Conservation (phyloP, 768 basidiomycete species). For the Suillus spraguei region DNA sequence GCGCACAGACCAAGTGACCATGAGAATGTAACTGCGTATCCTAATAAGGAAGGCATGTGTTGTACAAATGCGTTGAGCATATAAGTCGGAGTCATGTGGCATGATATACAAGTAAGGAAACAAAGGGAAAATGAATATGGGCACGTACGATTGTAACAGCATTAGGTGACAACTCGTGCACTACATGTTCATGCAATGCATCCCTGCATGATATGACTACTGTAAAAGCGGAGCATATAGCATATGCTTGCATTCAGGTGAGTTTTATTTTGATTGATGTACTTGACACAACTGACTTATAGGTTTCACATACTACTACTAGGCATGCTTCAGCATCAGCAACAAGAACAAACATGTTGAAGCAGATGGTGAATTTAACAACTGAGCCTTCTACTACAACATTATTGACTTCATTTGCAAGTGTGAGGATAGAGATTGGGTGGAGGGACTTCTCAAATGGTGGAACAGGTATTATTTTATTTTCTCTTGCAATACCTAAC, state of each 20-base stretch:
- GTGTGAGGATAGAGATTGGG: slow-evolving; percentile 3
- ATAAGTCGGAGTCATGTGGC: too few species aligned
- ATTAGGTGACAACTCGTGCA: slow-evolving; percentile 1
- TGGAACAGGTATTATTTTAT: too few species aligned
- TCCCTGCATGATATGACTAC: slow-evolving; percentile 6
- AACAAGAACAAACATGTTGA: slow-evolving; percentile 7
- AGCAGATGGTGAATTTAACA: slow-evolving; percentile 9
- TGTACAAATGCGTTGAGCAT: too few species aligned
- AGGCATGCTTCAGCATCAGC: slow-evolving; percentile 10
- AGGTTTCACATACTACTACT: not conserved
- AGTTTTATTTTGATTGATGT: not conserved
- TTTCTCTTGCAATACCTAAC: too few species aligned
- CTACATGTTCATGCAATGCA: slow-evolving; percentile 2
- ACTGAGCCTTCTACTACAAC: slow-evolving; percentile 10
- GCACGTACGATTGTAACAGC: too few species aligned
- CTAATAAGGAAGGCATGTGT: too few species aligned
- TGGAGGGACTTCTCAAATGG: not conserved
- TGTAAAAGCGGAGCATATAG: slow-evolving; percentile 10
- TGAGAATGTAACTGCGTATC: too few species aligned
- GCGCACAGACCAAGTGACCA: too few species aligned
- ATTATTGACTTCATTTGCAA: too few species aligned
- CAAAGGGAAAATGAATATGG: too few species aligned
- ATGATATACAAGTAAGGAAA: too few species aligned
- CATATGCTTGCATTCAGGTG: slow-evolving; percentile 10
- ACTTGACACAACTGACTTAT: not conserved